phyloP scores from a whole-genome alignment of 2,329 filamentous ascomycete genomes.

The Neopestalotiopsis sp. region DNA sequence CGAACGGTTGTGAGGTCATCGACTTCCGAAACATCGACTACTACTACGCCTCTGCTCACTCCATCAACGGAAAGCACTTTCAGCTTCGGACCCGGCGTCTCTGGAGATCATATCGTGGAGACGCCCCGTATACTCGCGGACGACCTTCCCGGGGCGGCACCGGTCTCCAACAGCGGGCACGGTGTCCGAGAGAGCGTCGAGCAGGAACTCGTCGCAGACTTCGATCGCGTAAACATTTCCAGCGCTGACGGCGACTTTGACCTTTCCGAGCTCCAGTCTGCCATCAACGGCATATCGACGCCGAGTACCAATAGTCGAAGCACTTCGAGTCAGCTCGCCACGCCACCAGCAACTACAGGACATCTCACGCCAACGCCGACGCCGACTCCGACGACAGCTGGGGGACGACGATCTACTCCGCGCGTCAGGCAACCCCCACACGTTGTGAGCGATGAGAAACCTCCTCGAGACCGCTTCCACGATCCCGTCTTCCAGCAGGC shows the following conservation, averaged over 20 bases:
- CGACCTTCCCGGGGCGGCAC: background rate
- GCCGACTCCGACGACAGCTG: background rate
- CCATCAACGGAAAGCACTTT: background rate
- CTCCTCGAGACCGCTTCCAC: slow-evolving; percentile 12
- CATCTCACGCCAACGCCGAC: background rate
- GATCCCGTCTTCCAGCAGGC: slow-evolving; percentile 7
- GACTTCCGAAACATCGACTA: background rate
- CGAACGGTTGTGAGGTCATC: background rate
- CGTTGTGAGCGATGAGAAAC: slow-evolving; percentile 7
- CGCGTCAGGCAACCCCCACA: background rate
- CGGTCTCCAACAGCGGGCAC: background rate
- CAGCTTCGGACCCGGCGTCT: background rate
- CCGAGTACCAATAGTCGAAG: background rate
- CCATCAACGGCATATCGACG: slow-evolving; percentile 4
- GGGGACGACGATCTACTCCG: slow-evolving; percentile 8
- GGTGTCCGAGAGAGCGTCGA: background rate
- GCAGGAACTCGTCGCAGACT: background rate
- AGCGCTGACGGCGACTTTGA: background rate
- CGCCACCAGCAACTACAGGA: background rate
- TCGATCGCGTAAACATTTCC: background rate
- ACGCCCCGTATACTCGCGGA: background rate
- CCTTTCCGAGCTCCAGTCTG: slow-evolving; percentile 3
- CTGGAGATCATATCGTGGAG: no score
- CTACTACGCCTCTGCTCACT: background rate
- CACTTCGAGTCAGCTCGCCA: background rate